phyloP scores from a whole-genome alignment of 83 land plant genomes.

The Diphasiastrum complanatum region DNA sequence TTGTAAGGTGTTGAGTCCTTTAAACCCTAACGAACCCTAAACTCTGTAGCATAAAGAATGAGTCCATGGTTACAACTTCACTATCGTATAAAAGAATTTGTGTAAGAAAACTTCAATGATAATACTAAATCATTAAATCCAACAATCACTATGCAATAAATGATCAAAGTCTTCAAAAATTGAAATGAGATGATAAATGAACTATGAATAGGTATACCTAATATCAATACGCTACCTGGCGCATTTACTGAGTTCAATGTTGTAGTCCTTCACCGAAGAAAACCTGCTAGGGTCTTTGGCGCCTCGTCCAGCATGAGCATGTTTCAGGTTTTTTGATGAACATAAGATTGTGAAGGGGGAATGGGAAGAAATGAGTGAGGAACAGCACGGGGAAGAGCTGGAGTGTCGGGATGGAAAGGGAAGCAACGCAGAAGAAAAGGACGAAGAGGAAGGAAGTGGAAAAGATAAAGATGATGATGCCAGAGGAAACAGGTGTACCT shows the following conservation, averaged over 20 bases:
- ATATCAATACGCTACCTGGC: too few species aligned
- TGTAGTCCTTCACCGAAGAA: conserved; percentile 22
- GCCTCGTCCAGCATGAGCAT: background rate
- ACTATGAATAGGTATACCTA: too few species aligned
- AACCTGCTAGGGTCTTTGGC: too few species aligned
- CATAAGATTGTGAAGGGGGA: conserved; percentile 70
- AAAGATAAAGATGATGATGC: background rate
- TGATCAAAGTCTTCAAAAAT: background rate
- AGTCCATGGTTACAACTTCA: background rate
- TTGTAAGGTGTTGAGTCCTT: too few species aligned
- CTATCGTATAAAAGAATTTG: background rate
- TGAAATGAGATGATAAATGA: background rate
- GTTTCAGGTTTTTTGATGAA: background rate
- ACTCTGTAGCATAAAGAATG: background rate
- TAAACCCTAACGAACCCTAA: too few species aligned
- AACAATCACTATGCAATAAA: background rate
- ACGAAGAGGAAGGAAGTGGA: background rate
- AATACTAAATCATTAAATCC: background rate
- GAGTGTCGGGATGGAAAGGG: conserved; percentile 4
- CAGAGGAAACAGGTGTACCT: background rate
- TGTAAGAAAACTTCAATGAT: background rate
- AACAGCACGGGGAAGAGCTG: background rate
- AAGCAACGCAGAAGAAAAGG: background rate
- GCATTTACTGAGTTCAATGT: conserved; percentile 18
- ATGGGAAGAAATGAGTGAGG: background rate